Evolutionary conservation across 306 rosid species (phyloP).

Genomic region (Quercus cerris): DNA sequence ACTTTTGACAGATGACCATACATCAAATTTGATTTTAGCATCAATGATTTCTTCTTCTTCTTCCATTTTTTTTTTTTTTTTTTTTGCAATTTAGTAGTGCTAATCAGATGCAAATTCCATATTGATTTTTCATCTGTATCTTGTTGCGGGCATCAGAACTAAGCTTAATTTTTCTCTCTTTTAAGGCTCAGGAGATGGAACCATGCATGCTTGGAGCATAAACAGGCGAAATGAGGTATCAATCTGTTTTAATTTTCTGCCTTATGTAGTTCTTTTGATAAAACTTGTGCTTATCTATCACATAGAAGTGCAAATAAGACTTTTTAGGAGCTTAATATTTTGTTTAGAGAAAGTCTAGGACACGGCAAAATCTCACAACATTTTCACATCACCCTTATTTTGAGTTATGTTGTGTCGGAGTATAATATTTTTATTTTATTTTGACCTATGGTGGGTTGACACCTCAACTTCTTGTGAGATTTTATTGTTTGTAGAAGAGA

Average conservation of each 20-base stretch:
- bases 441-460: no score
- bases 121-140: background rate
- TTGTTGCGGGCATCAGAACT: background rate
- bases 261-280: background rate
- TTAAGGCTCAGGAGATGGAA: conserved; percentile 86
- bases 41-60: background rate
- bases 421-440: no score
- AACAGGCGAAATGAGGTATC: conserved; percentile 68
- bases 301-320: background rate
- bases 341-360: no score
- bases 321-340: no score
- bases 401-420: no score
- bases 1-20: background rate
- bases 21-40: background rate
- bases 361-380: no score
- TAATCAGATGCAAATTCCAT: background rate
- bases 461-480: no score
- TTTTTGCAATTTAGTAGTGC: background rate
- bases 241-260: background rate
- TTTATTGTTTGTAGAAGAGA: background rate
- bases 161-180: conserved; percentile 2
- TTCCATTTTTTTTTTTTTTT: no score
- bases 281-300: background rate
- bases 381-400: no score
- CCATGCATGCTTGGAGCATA: conserved; percentile 93